Evolutionary conservation across 1,284 basidiomycete genomes (phyloP), one percentile per base, ranked within the genome.

Genomic region (Singerocomus rubriflavus): DNA sequence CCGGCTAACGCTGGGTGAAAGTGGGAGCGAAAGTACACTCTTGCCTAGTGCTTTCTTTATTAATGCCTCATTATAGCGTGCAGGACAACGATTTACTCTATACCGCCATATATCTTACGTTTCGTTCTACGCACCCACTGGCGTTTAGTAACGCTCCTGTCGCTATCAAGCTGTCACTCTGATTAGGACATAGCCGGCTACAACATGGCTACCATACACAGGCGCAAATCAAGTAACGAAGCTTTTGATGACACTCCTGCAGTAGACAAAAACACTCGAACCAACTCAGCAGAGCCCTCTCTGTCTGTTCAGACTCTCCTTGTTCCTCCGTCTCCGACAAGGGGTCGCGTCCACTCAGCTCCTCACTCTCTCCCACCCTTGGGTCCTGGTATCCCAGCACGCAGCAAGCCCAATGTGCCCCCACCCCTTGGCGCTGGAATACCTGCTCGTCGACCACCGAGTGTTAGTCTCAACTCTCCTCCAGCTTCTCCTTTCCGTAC

Each of bases 401-500:
- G 34, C 39, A 50, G 3, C 30, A 52, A 46, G 21, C 36, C 55
- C 8, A 48, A 51, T 14, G 11, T 35, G 27, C 57, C 58, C 21
- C 63, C 67, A 14, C 72, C 73, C 3, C 66, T 72, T 16, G 73
- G 73, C 33, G 64, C 72, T 36, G 76, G 74, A 69, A 71, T 59
- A 66, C 75, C 62, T 52, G 62, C 56, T 47, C 63, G 46, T 62
- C 59, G 67, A 50, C 64, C 70, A 39, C 64, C 67, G 31, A 57
- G 55, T 12, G 41, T 64, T 16, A 68, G 67, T 46, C 48, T 51
- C 51, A 49, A 60, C 56, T 49, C 59, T 42, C 60, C 71, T 60
- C 59, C 72, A 30, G 59, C 72, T 1, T 79, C 79, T 16, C 76
- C 79, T 6, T 76, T 80, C 42, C 76, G 79, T 39, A 66, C 77